Conservation (phyloP, 2,329 filamentous ascomycete species). For the Colletotrichum sp. region DNA sequence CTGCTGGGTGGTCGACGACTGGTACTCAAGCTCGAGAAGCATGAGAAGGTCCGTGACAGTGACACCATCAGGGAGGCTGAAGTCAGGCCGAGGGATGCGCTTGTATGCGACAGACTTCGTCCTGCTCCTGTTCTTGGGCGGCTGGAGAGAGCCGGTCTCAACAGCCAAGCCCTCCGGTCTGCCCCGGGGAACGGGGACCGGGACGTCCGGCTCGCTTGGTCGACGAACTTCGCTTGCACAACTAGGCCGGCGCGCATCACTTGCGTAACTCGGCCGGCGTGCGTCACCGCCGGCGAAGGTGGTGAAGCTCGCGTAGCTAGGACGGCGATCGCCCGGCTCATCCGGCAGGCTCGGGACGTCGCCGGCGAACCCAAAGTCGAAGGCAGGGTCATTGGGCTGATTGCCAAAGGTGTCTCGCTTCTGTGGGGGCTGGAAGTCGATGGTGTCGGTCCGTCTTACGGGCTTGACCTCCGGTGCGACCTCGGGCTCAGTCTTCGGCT, state of each 20-base stretch:
- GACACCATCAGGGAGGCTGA: conserved; percentile 4
- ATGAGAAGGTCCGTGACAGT: conserved; percentile 11
- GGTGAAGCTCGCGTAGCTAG: background rate
- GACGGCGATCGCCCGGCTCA: background rate
- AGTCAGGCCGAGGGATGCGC: conserved; percentile 11
- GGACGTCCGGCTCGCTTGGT: background rate
- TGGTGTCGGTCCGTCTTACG: background rate
- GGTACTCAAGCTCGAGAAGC: conserved; percentile 12
- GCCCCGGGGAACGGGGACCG: background rate
- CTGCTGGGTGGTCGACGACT: background rate
- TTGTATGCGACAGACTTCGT: conserved; percentile 1
- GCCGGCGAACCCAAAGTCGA: background rate
- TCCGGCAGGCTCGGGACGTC: background rate
- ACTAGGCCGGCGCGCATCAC: background rate
- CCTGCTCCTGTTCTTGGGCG: background rate
- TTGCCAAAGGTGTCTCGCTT: background rate
- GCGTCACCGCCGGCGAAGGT: background rate
- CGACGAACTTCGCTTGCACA: background rate
- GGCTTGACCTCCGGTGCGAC: background rate
- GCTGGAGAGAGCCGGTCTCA: background rate
- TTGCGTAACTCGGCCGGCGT: background rate
- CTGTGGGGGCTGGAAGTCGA: background rate
- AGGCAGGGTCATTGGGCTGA: background rate
- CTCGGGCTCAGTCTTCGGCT: background rate
- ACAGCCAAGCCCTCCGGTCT: background rate